phyloP scores from a whole-genome alignment of 805 yeast genomes.

The Lachancea lanzarotensis region DNA sequence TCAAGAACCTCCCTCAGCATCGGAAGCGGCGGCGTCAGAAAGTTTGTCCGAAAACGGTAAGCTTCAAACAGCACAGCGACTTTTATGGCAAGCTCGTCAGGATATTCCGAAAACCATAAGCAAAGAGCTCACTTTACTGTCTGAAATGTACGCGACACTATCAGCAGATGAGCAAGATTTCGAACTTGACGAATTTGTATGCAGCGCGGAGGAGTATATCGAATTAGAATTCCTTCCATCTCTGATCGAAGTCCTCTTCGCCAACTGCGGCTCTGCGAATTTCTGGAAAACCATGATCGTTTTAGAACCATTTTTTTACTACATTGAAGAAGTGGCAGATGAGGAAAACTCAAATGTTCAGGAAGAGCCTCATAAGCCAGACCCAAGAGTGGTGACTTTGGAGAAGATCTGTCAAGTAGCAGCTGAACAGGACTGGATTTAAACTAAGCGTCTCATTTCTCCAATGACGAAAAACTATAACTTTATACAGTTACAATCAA shows the following conservation, averaged over 20 bases:
- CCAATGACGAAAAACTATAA: neutral
- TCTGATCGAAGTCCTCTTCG: slow-evolving; percentile 27
- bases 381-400: slow-evolving; percentile 32
- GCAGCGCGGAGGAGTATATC: slow-evolving; percentile 34
- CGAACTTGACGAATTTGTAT: slow-evolving; percentile 33
- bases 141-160: slow-evolving; percentile 32
- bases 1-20: slow-evolving; percentile 8
- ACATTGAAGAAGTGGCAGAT: slow-evolving; percentile 31
- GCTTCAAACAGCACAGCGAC: slow-evolving; percentile 28
- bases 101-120: slow-evolving; percentile 33
- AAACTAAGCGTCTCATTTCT: neutral
- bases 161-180: slow-evolving; percentile 35
- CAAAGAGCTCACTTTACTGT: slow-evolving; percentile 29
- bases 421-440: slow-evolving; percentile 34
- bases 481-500: slow-evolving; percentile 8
- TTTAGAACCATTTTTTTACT: slow-evolving; percentile 33
- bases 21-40: slow-evolving; percentile 13
- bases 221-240: slow-evolving; percentile 32
- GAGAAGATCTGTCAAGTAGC: slow-evolving; percentile 34
- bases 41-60: slow-evolving; percentile 20
- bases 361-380: slow-evolving; percentile 23
- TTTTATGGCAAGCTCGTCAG: slow-evolving; percentile 31
- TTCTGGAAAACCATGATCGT: slow-evolving; percentile 34
- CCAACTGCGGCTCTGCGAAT: slow-evolving; percentile 24
- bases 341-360: slow-evolving; percentile 12